Base-by-base conservation (phyloP, 2,329 filamentous ascomycete species). In the Talaromyces sp. region DNA sequence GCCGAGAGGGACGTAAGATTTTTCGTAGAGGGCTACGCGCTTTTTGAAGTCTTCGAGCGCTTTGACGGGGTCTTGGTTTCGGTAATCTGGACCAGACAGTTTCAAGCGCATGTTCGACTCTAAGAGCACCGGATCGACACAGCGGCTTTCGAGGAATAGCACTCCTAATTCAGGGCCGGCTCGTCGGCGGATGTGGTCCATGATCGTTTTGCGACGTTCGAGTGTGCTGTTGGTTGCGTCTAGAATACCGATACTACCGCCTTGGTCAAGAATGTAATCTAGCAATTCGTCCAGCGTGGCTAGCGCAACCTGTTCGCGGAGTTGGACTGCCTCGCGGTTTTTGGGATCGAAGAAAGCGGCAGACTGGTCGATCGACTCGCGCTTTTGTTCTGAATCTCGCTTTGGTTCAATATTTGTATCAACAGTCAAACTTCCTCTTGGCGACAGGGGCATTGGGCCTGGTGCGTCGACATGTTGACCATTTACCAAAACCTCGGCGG, bases 71-170 rank as follows among this genome's bases (percentile, higher is more conserved):
- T 99, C 94, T 79, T 97, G 96, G 75, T 92, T 92, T 73, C 90
- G 92, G 81, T 99, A 99, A 77, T 99, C 95, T 0, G 95, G 95
- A 0, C 95, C 95, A 3, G 92, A 96, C 6, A 98, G 87, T 82
- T 98, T 98, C 68, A 98, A 82, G 31, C 94, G 92, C 93, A 98
- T 98, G 74, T 98, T 98, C 19, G 93, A 92, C 77, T 98, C 93
- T 43, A 98, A 84, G 29, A 98, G 82, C 77, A 88, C 87, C 66
- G 91, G 84, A 71, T 98, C 93, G 67, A 92, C 85, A 77, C 95
- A 99, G 61, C 96, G 90, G 72, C 92, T 97, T 81, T 99, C 95
- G 31, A 99, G 90, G 76, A 98, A 99, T 11, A 99, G 83, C 19
- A 99, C 92, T 36, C 94, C 94, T 25, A 99, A 84, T 69, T 89